Conservation (phyloP, 768 basidiomycete genomes). For the Udeniomyces megalosporus region DNA sequence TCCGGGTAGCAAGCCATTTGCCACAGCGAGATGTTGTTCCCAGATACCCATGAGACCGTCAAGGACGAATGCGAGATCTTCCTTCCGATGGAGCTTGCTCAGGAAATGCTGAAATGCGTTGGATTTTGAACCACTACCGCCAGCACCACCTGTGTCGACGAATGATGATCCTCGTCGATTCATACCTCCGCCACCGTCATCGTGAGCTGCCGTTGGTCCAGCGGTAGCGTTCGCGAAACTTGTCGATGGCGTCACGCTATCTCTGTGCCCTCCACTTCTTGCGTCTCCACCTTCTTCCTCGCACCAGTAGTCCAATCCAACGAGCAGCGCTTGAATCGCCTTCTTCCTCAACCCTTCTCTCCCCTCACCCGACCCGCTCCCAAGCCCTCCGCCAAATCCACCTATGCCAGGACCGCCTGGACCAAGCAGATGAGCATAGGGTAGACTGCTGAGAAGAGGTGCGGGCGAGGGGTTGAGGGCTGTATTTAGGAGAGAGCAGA, state of each 20-base stretch:
- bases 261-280: conserved; percentile 45
- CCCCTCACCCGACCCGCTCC: neutral
- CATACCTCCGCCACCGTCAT: conserved; percentile 60
- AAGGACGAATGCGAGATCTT: conserved; percentile 74
- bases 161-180: neutral
- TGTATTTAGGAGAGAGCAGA: conserved; percentile 88
- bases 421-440: conserved; percentile 39
- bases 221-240: too few species aligned
- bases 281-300: conserved; percentile 42
- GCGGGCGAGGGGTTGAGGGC: conserved; percentile 29
- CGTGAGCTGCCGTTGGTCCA: conserved; percentile 79
- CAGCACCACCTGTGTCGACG: neutral
- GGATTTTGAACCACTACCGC: too few species aligned
- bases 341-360: conserved; percentile 24
- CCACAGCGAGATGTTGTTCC: conserved; percentile 51
- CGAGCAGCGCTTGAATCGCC: conserved; percentile 56
- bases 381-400: neutral
- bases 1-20: conserved; percentile 64
- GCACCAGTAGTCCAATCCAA: conserved; percentile 27
- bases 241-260: too few species aligned
- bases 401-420: neutral
- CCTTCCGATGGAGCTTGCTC: conserved; percentile 75
- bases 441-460: conserved; percentile 3
- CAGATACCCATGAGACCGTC: conserved; percentile 43
- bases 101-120: conserved; percentile 81